phyloP scores from a whole-genome alignment of 108 stramenopile genomes.

The Cyclotella cryptica region DNA sequence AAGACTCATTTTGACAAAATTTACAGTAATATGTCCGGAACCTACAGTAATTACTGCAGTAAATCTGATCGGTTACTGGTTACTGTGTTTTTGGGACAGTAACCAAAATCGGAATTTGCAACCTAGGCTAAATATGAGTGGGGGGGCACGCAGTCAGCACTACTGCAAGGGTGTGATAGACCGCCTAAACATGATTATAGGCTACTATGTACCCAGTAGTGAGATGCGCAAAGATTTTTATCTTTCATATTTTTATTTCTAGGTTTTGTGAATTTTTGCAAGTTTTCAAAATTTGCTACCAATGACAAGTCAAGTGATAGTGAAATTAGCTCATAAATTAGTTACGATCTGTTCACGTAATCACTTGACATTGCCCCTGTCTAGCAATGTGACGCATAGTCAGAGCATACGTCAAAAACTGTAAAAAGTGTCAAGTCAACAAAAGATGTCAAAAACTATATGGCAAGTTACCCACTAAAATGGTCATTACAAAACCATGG shows the following conservation, averaged over 20 bases:
- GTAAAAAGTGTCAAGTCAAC: background rate
- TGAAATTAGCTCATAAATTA: slow-evolving; percentile 8
- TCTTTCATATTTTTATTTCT: background rate
- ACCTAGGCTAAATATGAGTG: no score
- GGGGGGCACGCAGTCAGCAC: slow-evolving; percentile 10
- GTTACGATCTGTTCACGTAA: slow-evolving; percentile 1
- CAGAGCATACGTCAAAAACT: no score
- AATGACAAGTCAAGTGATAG: background rate
- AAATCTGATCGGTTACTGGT: no score
- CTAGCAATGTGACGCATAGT: background rate
- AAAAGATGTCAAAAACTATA: background rate
- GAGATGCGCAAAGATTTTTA: slow-evolving; percentile 2
- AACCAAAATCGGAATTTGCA: no score
- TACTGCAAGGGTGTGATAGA: slow-evolving; percentile 25
- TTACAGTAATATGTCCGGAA: no score
- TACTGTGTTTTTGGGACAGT: no score
- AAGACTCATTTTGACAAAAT: no score
- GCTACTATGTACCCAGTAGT: slow-evolving; percentile 8
- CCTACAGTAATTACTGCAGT: no score
- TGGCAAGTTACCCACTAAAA: background rate
- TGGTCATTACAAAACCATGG: background rate
- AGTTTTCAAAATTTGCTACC: background rate
- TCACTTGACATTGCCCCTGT: no score
- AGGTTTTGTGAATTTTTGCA: slow-evolving; percentile 5
- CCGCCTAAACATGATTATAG: slow-evolving; percentile 9